Evolutionary conservation across 179 eudicot species (phyloP).

Genomic region (Nepenthes alata): DNA sequence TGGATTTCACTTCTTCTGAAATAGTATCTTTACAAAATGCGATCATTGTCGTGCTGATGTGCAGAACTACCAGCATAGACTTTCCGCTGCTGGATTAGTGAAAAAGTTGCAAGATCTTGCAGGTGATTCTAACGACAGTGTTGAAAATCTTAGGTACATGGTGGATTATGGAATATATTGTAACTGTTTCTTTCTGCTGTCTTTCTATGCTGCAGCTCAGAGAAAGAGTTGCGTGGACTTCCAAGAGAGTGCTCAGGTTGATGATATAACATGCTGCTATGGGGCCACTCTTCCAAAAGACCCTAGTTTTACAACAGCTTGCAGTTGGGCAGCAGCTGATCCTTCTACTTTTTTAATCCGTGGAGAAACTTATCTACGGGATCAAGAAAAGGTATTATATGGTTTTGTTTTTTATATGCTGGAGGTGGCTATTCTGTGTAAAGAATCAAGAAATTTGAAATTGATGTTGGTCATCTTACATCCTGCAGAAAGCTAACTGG

Average conservation of each 20-base stretch:
- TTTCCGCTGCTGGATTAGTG: slow-evolving; percentile 44
- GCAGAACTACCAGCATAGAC: too few relatives aligned
- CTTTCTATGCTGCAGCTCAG: slow-evolving; percentile 20
- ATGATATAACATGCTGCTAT: slow-evolving; percentile 17
- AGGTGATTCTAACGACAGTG: slow-evolving; percentile 19
- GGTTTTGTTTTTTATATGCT: background rate
- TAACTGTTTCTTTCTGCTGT: background rate
- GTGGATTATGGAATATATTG: background rate
- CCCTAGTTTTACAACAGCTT: slow-evolving; percentile 16
- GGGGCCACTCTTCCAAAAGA: slow-evolving; percentile 30
- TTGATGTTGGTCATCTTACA: too few relatives aligned
- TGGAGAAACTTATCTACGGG: slow-evolving; percentile 23
- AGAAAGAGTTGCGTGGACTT: slow-evolving; percentile 34
- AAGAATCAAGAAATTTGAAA: too few relatives aligned
- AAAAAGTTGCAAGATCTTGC: slow-evolving; percentile 64
- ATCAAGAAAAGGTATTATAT: slow-evolving; percentile 22
- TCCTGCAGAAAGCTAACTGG: too few relatives aligned
- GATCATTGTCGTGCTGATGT: too few relatives aligned
- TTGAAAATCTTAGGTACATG: too few relatives aligned
- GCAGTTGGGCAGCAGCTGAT: slow-evolving; percentile 27
- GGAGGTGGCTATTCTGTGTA: too few relatives aligned
- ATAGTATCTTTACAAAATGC: too few relatives aligned
- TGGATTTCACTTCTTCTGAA: too few relatives aligned
- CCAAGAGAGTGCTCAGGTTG: slow-evolving; percentile 19
- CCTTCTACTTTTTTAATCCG: slow-evolving; percentile 33